These are phyloP conservation scores for Macrolepiota albuminosa DNA, from an alignment of 768 basidiomycete genomes.

Conservation along the genomic window DNA sequence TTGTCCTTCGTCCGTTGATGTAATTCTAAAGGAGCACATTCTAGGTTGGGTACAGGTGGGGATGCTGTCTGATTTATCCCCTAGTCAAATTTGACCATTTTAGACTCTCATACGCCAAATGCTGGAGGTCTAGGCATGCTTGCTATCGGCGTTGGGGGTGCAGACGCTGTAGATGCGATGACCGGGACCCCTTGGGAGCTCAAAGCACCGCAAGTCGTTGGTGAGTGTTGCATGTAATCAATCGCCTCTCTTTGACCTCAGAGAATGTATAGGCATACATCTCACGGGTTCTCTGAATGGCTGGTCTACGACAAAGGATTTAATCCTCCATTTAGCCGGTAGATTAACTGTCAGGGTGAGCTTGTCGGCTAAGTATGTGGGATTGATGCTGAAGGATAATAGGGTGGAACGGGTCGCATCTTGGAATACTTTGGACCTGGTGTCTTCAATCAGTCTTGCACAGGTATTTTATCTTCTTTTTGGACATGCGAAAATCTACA, in stretches of 20 bases:
- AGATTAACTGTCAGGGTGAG: slow-evolving; percentile 88
- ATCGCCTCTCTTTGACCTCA: background rate
- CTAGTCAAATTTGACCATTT: slow-evolving; percentile 1
- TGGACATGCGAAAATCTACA: background rate
- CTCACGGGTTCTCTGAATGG: slow-evolving; percentile 82
- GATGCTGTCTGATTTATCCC: background rate
- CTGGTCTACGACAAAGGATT: slow-evolving; percentile 95
- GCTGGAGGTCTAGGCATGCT: slow-evolving; percentile 95
- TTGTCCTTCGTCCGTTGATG: background rate
- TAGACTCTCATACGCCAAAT: slow-evolving; percentile 97
- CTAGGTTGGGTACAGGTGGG: slow-evolving; percentile 78
- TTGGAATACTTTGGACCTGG: slow-evolving; percentile 97
- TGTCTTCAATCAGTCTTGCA: slow-evolving; percentile 85
- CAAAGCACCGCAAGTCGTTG: slow-evolving; percentile 82
- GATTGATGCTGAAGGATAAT: slow-evolving; percentile 4
- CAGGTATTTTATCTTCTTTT: slow-evolving; percentile 44
- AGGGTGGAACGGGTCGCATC: slow-evolving; percentile 96
- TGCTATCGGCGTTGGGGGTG: slow-evolving; percentile 98
- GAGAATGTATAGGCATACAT: slow-evolving; percentile 63
- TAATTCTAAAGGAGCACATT: slow-evolving; percentile 7
- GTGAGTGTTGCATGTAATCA: slow-evolving; percentile 33
- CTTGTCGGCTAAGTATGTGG: slow-evolving; percentile 6
- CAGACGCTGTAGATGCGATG: slow-evolving; percentile 97
- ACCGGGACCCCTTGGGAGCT: slow-evolving; percentile 98
- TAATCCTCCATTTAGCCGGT: slow-evolving; percentile 92